Base-by-base conservation (phyloP, 768 basidiomycete genomes). In the Russula lepida region DNA sequence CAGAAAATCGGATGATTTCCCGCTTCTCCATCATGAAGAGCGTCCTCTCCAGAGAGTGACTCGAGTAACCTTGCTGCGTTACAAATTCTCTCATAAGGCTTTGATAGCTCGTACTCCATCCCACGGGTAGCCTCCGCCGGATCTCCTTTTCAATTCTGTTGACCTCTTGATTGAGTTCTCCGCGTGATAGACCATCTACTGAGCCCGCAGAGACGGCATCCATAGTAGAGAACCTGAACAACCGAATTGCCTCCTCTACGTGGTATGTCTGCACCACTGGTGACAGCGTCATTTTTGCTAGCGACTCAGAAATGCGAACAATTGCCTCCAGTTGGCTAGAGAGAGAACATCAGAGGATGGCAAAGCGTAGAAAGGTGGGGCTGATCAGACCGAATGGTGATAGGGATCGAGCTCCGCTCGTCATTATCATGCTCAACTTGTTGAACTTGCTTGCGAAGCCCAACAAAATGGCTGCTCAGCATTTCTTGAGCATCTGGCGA, bases 211-310 rank as follows among this genome's bases (percentile, higher is more conserved):
- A 88, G 28, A 98, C 95, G 27, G 97, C 97, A 71, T 98, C 94
- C 95, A 99, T 98, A 3, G 97, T 98, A 9, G 95, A 98, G 75
- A 86, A 95, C 70, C 95, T 98, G 85, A 99, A 99, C 44, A 99
- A 74, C 11, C 97, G 88, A 67, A 98, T 98, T 6, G 97, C 91
- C 73, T 99, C 97, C 73, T 98, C 95, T 25, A 98, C 95, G 67
- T 99, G 95, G 70, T 95, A 88, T 51, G 87, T 88, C 68, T 87
- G 85, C 3, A 98, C 97, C 3, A 85, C 80, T 0, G 92, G 79
- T 0, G 89, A 87, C 17, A 99, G 79, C 3, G 93, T 93, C 74
- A 98, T 82, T 70, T 98, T 99, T 13, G 95, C 95, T 21, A 98
- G 78, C 3, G 95, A 88, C 72, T 99, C 97, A 1, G 97, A 98